phyloP scores from a whole-genome alignment of 2,329 filamentous ascomycete species.

The Penicillium sp. region DNA sequence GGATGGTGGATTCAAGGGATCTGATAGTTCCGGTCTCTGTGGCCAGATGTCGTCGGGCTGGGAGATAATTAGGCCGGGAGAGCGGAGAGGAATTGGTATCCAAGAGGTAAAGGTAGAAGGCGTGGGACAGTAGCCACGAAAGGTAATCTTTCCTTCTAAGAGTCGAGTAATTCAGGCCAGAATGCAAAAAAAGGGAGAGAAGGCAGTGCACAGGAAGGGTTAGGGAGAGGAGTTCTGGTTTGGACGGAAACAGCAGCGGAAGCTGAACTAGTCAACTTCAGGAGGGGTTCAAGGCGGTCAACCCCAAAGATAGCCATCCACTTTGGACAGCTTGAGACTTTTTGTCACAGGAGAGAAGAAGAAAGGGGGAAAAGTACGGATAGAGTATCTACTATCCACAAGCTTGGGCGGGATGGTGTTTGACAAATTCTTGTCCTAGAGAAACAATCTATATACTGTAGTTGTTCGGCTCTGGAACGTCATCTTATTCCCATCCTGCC shows the following conservation, averaged over 20 bases:
- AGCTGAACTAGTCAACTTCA: conserved; percentile 20
- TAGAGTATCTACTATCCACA: not conserved
- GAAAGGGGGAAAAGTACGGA: not conserved
- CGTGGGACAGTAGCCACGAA: conserved; percentile 8
- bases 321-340: not conserved
- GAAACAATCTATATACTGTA: not conserved
- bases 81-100: conserved; percentile 24
- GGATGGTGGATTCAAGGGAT: conserved; percentile 10
- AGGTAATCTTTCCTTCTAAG: conserved; percentile 1
- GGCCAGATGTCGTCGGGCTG: conserved; percentile 22
- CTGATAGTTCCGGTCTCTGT: conserved; percentile 11
- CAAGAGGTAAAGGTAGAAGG: conserved; percentile 6
- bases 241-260: conserved; percentile 17
- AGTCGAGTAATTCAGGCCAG: conserved; percentile 9
- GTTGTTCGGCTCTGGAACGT: not conserved
- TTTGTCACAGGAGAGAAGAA: not conserved
- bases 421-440: not conserved
- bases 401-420: not conserved
- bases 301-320: not conserved
- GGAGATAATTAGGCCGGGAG: conserved; percentile 23
- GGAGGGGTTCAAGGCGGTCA: conserved; percentile 20
- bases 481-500: not conserved
- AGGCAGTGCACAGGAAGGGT: conserved; percentile 5
- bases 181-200: conserved; percentile 15
- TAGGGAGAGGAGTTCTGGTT: conserved; percentile 17